phyloP scores from a whole-genome alignment of 2,329 filamentous ascomycete species.

The Botrytis byssoidea region DNA sequence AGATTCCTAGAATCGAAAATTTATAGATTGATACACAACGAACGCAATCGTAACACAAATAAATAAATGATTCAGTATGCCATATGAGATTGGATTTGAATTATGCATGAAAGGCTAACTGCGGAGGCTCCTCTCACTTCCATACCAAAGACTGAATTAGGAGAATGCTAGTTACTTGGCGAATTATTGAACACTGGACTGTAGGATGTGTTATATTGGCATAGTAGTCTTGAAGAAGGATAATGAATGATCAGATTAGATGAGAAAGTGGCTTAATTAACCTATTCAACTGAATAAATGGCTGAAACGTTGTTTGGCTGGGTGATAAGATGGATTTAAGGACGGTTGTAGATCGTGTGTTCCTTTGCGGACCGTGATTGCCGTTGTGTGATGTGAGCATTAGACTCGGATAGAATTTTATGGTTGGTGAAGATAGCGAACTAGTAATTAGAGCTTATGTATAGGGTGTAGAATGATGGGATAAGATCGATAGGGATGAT shows the following conservation, averaged over 20 bases:
- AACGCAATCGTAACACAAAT: background rate
- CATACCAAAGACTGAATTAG: background rate
- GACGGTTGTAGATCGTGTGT: background rate
- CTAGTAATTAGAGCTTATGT: background rate
- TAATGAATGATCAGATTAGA: background rate
- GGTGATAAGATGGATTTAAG: background rate
- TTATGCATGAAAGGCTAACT: background rate
- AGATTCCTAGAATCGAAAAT: background rate
- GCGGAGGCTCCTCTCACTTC: background rate
- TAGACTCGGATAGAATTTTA: background rate
- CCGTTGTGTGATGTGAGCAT: background rate
- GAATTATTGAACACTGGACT: background rate
- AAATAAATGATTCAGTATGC: background rate
- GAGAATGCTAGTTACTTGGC: background rate
- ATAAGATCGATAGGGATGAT: background rate
- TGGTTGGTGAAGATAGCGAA: background rate
- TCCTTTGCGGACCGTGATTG: background rate
- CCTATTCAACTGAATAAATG: background rate
- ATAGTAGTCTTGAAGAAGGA: background rate
- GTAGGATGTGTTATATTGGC: background rate
- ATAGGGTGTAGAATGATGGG: background rate
- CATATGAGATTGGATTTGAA: background rate
- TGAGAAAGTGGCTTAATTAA: background rate
- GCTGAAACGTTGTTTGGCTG: background rate
- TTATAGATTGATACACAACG: background rate